Conservation (phyloP, 352 stramenopile species). For the Phytophthora lateralis region DNA sequence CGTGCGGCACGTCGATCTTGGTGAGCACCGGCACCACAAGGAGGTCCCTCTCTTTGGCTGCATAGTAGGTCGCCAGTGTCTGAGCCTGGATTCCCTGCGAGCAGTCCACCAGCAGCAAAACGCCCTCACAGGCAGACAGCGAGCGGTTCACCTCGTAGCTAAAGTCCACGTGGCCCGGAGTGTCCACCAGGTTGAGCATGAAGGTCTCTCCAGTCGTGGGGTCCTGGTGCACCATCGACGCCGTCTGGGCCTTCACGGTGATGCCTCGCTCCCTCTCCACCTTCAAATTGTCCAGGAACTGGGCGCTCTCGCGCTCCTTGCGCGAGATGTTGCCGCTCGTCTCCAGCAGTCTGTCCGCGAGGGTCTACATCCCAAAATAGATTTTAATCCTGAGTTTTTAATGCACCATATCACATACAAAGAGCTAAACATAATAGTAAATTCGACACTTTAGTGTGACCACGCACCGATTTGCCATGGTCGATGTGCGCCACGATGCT, state of each 20-base stretch:
- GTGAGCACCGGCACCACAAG: conserved; percentile 97
- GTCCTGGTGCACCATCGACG: conserved; percentile 94
- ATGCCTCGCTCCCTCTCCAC: conserved; percentile 97
- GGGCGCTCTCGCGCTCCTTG: conserved; percentile 80
- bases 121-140: conserved; percentile 96
- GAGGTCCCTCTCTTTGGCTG: conserved; percentile 95
- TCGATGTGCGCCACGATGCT: conserved; percentile 93
- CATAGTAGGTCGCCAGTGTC: conserved; percentile 96
- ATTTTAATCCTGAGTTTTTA: conserved; percentile 10
- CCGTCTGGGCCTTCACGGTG: conserved; percentile 98
- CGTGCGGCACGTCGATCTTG: conserved; percentile 98
- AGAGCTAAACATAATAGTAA: not conserved
- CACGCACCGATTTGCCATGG: conserved; percentile 89
- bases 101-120: conserved; percentile 97
- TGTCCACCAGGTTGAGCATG: conserved; percentile 98
- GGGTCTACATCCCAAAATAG: conserved; percentile 49
- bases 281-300: conserved; percentile 93
- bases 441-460: conserved; percentile 7
- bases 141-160: conserved; percentile 97
- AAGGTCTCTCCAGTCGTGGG: conserved; percentile 74
- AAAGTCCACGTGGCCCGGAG: conserved; percentile 98
- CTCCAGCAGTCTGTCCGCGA: conserved; percentile 92
- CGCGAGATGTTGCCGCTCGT: conserved; percentile 90
- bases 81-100: conserved; percentile 98
- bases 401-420: not conserved